Percentiles rank a stretch among this genome's conserved stretches.
These are phyloP conservation scores for Talaromyces amestolkiae DNA, from an alignment of 2,329 filamentous ascomycete genomes.

Conservation along the genomic window DNA sequence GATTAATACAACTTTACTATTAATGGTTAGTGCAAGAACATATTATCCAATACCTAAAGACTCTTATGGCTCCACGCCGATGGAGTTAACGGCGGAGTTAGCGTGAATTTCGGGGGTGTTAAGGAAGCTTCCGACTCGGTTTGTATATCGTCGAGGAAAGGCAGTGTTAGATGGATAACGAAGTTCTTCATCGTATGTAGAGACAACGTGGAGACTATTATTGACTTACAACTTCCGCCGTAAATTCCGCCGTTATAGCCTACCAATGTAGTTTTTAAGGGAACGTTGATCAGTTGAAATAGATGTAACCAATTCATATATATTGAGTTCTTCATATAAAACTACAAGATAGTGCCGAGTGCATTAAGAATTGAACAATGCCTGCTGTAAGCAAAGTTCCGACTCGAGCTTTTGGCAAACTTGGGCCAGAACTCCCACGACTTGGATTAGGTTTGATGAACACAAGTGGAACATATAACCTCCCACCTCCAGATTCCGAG, in stretches of 20 bases:
- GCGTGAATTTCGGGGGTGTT: not conserved
- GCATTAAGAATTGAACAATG: not conserved
- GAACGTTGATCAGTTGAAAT: not conserved
- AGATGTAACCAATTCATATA: not conserved
- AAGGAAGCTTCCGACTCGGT: not conserved
- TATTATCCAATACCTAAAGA: not conserved
- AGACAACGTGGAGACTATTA: not conserved
- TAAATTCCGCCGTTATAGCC: not conserved
- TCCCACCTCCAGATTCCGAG: conserved; percentile 37
- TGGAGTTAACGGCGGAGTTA: conserved; percentile 6
- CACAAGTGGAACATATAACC: conserved; percentile 25
- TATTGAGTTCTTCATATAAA: not conserved
- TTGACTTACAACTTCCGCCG: not conserved
- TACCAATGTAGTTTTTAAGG: not conserved
- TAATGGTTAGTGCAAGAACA: not conserved
- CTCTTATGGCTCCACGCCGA: not conserved
- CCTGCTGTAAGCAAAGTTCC: conserved; percentile 6
- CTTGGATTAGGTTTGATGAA: conserved; percentile 22
- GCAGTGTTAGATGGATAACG: not conserved
- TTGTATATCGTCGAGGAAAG: not conserved
- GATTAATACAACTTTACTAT: not conserved
- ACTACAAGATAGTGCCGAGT: not conserved
- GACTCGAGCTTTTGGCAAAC: conserved; percentile 21
- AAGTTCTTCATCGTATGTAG: not conserved
- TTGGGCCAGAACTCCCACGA: conserved; percentile 22